phyloP scores from a whole-genome alignment of 495 filamentous ascomycete species.

The Lasiosphaeria miniovina region DNA sequence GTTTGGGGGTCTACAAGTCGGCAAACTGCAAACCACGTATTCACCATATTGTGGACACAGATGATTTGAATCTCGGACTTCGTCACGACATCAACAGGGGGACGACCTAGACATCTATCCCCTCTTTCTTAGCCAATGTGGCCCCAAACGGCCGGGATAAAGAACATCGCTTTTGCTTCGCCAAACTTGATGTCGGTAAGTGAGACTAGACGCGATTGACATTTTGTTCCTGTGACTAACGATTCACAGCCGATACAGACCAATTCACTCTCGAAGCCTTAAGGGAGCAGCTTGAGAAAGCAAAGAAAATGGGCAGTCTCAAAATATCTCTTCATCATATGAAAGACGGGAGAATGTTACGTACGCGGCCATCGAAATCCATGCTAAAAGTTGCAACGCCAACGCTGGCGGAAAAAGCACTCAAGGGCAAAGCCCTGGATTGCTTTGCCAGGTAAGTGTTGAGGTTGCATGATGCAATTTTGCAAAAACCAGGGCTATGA shows the following conservation, averaged over 20 bases:
- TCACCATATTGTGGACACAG: not conserved
- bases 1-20: not conserved
- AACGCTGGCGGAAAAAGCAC: conserved; percentile 7
- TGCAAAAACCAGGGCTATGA: no score
- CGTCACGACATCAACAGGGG: not conserved
- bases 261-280: not conserved
- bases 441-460: conserved; percentile 3
- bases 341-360: not conserved
- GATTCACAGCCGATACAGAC: not conserved
- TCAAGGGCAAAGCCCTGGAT: conserved; percentile 17
- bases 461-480: no score
- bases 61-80: not conserved
- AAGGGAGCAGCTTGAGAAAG: not conserved
- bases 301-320: not conserved
- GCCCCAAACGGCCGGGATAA: not conserved
- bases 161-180: not conserved
- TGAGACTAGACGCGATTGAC: not conserved
- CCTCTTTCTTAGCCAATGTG: not conserved
- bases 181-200: conserved; percentile 3
- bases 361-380: not conserved
- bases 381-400: no score
- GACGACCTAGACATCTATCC: not conserved
- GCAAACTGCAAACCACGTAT: not conserved
- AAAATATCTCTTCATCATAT: not conserved
- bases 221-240: not conserved